phyloP scores from a whole-genome alignment of 495 filamentous ascomycete genomes.

The Aspergillus funiculosus region DNA sequence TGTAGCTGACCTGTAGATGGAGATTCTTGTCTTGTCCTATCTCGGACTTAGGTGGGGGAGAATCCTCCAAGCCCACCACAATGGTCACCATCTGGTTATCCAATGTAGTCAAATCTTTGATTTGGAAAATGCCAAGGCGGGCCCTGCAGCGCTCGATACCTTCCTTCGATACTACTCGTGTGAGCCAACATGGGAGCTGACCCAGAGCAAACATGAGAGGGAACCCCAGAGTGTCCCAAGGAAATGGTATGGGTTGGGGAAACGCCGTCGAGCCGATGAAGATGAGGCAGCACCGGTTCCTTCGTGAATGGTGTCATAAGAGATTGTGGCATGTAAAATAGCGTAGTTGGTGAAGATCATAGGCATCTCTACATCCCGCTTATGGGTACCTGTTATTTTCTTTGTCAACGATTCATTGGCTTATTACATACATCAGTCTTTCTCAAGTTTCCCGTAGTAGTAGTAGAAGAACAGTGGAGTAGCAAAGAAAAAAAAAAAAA shows the following conservation, averaged over 20 bases:
- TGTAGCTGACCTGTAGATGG: not conserved
- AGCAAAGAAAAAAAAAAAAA: slow-evolving; percentile 10
- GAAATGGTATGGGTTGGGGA: not conserved
- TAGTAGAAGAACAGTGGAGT: slow-evolving; percentile 3
- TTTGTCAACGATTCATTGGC: slow-evolving; percentile 8
- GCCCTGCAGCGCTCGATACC: not conserved
- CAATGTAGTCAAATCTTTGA: slow-evolving; percentile 5
- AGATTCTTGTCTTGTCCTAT: slow-evolving; percentile 17
- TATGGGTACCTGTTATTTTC: not conserved
- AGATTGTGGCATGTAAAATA: not conserved
- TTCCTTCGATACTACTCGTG: slow-evolving; percentile 14
- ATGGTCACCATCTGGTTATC: slow-evolving; percentile 10
- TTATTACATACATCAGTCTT: slow-evolving; percentile 24
- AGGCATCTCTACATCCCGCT: no score
- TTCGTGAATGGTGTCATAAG: no score
- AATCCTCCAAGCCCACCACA: slow-evolving; percentile 16
- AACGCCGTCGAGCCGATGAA: not conserved
- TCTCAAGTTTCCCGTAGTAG: slow-evolving; percentile 4
- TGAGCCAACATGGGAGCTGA: not conserved
- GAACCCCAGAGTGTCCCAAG: not conserved
- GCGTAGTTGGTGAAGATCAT: not conserved
- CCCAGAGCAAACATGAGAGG: not conserved
- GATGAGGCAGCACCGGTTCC: no score
- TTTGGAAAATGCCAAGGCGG: not conserved
- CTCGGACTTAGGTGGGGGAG: not conserved